Evolutionary conservation across 345 rosid species (phyloP).

Genomic region (Salix viminalis): DNA sequence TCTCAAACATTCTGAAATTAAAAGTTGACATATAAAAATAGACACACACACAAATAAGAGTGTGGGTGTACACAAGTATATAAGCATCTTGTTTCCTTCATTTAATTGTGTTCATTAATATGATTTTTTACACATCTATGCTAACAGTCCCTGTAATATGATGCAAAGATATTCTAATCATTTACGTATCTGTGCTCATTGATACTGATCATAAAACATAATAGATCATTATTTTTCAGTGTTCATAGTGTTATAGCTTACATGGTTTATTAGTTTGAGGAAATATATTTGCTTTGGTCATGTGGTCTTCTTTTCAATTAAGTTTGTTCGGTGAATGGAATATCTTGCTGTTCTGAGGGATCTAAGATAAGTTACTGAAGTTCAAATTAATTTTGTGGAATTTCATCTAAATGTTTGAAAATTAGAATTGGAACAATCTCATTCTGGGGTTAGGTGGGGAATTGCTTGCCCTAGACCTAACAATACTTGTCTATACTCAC

Average conservation of each 20-base stretch:
- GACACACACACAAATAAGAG: not conserved
- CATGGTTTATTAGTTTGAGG: not conserved
- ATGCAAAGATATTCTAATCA: not conserved
- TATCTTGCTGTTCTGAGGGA: not conserved
- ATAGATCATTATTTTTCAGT: not conserved
- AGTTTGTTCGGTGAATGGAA: not conserved
- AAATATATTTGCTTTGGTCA: not conserved
- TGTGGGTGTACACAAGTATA: not conserved
- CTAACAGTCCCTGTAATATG: not conserved
- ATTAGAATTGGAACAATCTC: not conserved
- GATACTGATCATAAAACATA: not conserved
- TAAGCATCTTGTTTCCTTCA: not conserved
- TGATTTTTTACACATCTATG: not conserved
- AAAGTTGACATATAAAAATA: no score
- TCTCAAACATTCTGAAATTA: not conserved
- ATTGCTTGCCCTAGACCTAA: not conserved
- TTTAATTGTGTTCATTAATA: no score
- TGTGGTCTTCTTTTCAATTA: not conserved
- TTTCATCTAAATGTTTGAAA: not conserved
- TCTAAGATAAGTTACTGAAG: not conserved
- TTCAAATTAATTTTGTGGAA: no score
- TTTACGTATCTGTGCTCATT: not conserved
- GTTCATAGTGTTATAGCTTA: not conserved
- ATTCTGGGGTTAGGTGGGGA: not conserved
- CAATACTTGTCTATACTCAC: not conserved